Percentiles rank a stretch among this genome's conserved stretches.
Conservation (phyloP, 2,329 filamentous ascomycete species). For the Pyrenophora seminiperda region DNA sequence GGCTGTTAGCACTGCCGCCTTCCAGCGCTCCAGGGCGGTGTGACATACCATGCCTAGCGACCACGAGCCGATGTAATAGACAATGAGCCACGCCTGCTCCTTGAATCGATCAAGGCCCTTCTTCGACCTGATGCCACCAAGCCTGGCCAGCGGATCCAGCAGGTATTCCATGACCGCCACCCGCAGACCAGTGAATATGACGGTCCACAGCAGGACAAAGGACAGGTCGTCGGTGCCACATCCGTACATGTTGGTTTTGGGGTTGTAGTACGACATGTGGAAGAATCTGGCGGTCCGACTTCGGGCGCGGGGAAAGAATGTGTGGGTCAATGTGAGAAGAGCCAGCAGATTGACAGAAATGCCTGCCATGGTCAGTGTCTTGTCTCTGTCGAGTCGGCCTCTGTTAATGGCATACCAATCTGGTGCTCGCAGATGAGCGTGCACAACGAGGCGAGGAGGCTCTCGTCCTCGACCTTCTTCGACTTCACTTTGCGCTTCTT, state of each 20-base stretch:
- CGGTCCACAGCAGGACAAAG: constrained; percentile 76
- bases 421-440: constrained; percentile 79
- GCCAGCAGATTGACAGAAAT: constrained; percentile 85
- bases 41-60: constrained; percentile 73
- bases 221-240: constrained; percentile 80
- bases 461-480: constrained; percentile 66
- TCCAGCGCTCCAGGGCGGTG: constrained; percentile 4
- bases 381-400: not conserved
- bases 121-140: constrained; percentile 72
- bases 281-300: constrained; percentile 86
- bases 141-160: constrained; percentile 75
- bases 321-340: constrained; percentile 80
- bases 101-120: constrained; percentile 85
- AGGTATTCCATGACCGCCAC: constrained; percentile 87
- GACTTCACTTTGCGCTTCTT: constrained; percentile 25
- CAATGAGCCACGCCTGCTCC: constrained; percentile 88
- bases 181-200: constrained; percentile 85
- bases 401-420: constrained; percentile 64
- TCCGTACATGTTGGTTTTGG: constrained; percentile 69
- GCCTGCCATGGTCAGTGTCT: constrained; percentile 56
- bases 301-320: constrained; percentile 79
- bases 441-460: constrained; percentile 64
- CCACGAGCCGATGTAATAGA: constrained; percentile 86
- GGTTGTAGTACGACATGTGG: constrained; percentile 80
- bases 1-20: constrained; percentile 17